Evolutionary conservation across 129 eudicot species (phyloP).

Genomic region (Arctium minus): DNA sequence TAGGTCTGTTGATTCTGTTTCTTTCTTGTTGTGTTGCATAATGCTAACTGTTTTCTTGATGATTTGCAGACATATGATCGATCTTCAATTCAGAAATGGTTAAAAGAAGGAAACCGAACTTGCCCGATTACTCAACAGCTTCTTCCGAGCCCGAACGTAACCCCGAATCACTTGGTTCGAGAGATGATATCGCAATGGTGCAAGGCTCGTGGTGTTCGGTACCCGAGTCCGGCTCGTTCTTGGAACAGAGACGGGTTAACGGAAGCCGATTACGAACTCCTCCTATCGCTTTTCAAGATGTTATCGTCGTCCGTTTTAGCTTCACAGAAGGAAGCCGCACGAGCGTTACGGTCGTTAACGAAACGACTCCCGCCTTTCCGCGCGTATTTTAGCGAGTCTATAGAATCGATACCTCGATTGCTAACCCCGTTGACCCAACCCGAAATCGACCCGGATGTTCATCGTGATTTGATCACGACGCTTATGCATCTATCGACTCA

Average conservation of each 20-base stretch:
- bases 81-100: constrained; percentile 74
- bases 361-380: constrained; percentile 73
- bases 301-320: constrained; percentile 38
- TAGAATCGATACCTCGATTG: constrained; percentile 46
- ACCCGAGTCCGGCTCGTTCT: constrained; percentile 34
- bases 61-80: constrained; percentile 80
- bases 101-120: constrained; percentile 68
- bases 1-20: background rate
- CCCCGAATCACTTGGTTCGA: constrained; percentile 69
- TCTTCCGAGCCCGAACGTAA: constrained; percentile 64
- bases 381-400: constrained; percentile 62
- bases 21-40: background rate
- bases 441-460: constrained; percentile 51
- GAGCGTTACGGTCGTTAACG: constrained; percentile 57
- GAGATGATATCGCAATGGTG: constrained; percentile 84
- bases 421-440: constrained; percentile 42
- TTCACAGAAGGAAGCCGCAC: constrained; percentile 73
- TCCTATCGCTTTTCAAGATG: constrained; percentile 45
- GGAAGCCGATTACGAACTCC: constrained; percentile 46
- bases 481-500: constrained; percentile 77
- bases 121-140: constrained; percentile 83
- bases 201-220: constrained; percentile 45
- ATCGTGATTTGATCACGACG: constrained; percentile 78
- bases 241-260: constrained; percentile 42
- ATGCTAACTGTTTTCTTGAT: background rate